phyloP scores from a whole-genome alignment of 768 basidiomycete genomes.

The Kwoniella shandongensis region DNA sequence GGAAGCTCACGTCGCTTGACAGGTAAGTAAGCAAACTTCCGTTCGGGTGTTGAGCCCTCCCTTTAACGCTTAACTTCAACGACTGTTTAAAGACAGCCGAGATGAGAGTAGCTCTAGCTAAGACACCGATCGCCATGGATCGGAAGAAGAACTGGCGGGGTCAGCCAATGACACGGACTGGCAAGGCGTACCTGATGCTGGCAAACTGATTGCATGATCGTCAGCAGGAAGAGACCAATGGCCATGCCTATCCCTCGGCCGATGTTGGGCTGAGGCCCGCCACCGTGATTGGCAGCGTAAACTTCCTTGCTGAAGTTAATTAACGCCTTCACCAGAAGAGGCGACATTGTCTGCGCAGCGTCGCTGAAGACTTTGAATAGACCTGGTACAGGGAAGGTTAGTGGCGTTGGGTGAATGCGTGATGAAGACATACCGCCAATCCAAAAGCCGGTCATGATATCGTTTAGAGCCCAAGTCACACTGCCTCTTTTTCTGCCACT shows the following conservation, averaged over 20 bases:
- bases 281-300: conserved; percentile 36
- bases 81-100: conserved; percentile 39
- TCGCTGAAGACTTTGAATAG: conserved; percentile 51
- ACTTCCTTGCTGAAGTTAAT: conserved; percentile 44
- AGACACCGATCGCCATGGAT: conserved; percentile 49
- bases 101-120: conserved; percentile 46
- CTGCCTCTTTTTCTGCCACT: conserved; percentile 28
- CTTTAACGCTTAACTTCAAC: conserved; percentile 24
- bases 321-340: conserved; percentile 55
- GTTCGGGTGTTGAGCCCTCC: conserved; percentile 51
- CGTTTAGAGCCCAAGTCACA: conserved; percentile 41
- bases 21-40: conserved; percentile 52
- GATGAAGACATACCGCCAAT: conserved; percentile 27
- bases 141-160: conserved; percentile 50
- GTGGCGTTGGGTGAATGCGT: too few relatives aligned
- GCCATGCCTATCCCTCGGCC: conserved; percentile 51
- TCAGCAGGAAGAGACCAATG: conserved; percentile 45
- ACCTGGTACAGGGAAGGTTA: conserved; percentile 22
- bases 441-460: conserved; percentile 47
- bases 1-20: conserved; percentile 61
- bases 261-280: conserved; percentile 35
- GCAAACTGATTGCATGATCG: conserved; percentile 44
- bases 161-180: neutral
- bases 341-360: conserved; percentile 38
- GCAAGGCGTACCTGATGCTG: conserved; percentile 43